These are phyloP conservation scores for Stachybotrys echinatus DNA, from an alignment of 2,329 filamentous ascomycete genomes.

Conservation along the genomic window DNA sequence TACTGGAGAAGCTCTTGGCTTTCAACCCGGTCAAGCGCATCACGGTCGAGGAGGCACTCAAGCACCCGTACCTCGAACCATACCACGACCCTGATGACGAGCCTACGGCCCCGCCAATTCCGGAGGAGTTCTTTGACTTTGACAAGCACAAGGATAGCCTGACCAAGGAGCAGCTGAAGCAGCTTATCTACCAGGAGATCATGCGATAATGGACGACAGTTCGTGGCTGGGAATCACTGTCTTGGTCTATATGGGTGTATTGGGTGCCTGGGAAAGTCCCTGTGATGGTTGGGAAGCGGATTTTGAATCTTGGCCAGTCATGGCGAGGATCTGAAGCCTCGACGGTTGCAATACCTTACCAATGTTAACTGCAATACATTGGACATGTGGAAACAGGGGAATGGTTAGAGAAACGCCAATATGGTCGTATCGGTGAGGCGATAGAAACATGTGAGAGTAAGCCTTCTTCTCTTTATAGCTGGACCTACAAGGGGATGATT, in stretches of 20 bases:
- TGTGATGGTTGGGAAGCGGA: no score
- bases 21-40: constrained; percentile 99
- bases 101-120: constrained; percentile 92
- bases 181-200: constrained; percentile 97
- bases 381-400: background rate
- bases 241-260: no score
- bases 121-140: constrained; percentile 99
- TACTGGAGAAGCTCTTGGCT: constrained; percentile 90
- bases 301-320: background rate
- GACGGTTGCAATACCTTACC: no score
- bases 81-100: constrained; percentile 99
- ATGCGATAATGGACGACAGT: constrained; percentile 52
- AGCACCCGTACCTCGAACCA: constrained; percentile 96
- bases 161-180: constrained; percentile 96
- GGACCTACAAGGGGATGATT: background rate
- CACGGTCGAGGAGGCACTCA: constrained; percentile 92
- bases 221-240: no score
- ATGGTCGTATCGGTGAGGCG: background rate
- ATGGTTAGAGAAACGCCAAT: background rate
- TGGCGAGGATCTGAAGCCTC: no score
- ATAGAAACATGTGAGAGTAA: background rate
- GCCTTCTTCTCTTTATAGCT: background rate
- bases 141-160: constrained; percentile 99
- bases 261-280: no score
- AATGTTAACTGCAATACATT: background rate